These are phyloP conservation scores for Penicillium fuscoglaucum DNA, from an alignment of 2,329 filamentous ascomycete genomes.

Conservation along the genomic window DNA sequence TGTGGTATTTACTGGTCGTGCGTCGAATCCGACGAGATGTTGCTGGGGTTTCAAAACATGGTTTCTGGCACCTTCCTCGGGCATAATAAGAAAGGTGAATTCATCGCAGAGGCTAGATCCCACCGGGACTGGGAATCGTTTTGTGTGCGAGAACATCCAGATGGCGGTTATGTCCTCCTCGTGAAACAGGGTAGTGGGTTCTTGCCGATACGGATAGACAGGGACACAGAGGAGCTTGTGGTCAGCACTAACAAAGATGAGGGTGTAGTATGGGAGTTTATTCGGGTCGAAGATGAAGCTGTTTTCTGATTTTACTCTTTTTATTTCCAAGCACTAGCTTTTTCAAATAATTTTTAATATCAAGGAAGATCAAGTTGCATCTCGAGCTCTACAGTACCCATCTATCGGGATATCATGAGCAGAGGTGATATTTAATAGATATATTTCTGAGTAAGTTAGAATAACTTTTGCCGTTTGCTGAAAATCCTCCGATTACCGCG, in stretches of 20 bases:
- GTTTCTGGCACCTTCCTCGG: background rate
- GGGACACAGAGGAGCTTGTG: fast-evolving
- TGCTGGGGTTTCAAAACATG: background rate
- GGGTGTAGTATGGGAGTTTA: background rate
- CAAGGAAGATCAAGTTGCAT: background rate
- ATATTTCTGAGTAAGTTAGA: background rate
- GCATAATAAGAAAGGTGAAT: too few relatives aligned
- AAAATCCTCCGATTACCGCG: background rate
- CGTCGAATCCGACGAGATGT: background rate
- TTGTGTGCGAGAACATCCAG: background rate
- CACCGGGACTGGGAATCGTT: background rate
- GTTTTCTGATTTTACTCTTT: background rate
- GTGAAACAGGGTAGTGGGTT: background rate
- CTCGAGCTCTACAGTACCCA: background rate
- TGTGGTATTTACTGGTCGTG: background rate
- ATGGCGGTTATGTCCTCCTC: background rate
- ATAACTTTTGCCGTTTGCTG: constrained; percentile 3
- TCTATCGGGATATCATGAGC: background rate
- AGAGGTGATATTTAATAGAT: background rate
- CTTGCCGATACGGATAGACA: background rate
- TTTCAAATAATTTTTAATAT: too few relatives aligned
- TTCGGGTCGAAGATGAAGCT: background rate
- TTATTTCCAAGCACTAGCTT: too few relatives aligned
- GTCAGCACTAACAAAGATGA: background rate
- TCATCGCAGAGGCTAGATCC: background rate